Evolutionary conservation across 2,329 filamentous ascomycete genomes (phyloP).

Genomic region (Delphinella strobiligena): DNA sequence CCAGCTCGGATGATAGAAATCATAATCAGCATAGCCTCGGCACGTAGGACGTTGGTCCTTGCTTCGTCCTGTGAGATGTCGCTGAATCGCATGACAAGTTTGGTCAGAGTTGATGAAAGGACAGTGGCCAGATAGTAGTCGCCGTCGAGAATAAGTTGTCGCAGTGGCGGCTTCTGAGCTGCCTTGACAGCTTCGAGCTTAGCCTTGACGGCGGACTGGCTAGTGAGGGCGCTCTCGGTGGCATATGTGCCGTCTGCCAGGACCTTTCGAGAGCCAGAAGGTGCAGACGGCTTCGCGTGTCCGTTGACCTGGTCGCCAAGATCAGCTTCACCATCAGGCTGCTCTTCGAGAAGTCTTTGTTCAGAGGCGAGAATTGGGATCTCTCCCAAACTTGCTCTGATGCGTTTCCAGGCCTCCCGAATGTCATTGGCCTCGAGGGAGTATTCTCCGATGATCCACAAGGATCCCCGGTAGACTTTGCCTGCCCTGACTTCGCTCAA

Average conservation of each 20-base stretch:
- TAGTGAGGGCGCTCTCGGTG: slow-evolving; percentile 90
- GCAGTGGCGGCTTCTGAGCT: slow-evolving; percentile 86
- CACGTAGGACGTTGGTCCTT: slow-evolving; percentile 84
- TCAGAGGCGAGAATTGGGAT: slow-evolving; percentile 95
- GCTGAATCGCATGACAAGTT: slow-evolving; percentile 93
- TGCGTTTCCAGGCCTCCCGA: slow-evolving; percentile 90
- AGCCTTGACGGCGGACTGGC: slow-evolving; percentile 76
- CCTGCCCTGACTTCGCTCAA: slow-evolving; percentile 87
- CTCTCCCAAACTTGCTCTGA: slow-evolving; percentile 84
- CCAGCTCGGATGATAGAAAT: slow-evolving; percentile 96
- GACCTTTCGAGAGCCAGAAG: slow-evolving; percentile 79
- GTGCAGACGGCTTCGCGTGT: slow-evolving; percentile 60
- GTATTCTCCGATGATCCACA: slow-evolving; percentile 98
- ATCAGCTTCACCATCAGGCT: slow-evolving; percentile 52
- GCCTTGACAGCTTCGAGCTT: slow-evolving; percentile 94
- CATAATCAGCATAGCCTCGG: slow-evolving; percentile 99
- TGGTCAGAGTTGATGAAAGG: slow-evolving; percentile 89
- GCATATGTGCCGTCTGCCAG: slow-evolving; percentile 95
- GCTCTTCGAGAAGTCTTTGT: slow-evolving; percentile 79
- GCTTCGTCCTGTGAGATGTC: slow-evolving; percentile 79
- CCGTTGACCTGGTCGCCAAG: slow-evolving; percentile 66
- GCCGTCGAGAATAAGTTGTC: slow-evolving; percentile 89
- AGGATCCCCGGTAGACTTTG: slow-evolving; percentile 90
- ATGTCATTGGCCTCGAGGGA: slow-evolving; percentile 90
- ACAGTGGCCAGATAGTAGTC: slow-evolving; percentile 95